Evolutionary conservation across 2,329 filamentous ascomycete genomes (phyloP), one percentile per base, ranked within the genome.

Genomic region (Aureobasidium sp.): DNA sequence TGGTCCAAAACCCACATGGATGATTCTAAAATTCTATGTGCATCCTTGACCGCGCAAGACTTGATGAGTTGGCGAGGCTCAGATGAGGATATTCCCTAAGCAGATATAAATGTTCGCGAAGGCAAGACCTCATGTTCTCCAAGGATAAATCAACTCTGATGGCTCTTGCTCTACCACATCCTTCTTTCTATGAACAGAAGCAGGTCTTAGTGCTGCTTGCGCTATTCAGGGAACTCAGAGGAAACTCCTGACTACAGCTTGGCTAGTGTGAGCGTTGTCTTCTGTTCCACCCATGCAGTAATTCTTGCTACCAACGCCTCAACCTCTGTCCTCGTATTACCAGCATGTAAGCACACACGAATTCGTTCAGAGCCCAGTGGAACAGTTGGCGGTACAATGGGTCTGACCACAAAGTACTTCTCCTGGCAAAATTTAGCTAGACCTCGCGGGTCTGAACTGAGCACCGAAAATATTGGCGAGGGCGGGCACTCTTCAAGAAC

Each of bases 351-450:
- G 70, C 87, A 89, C 0, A 90, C 77, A 9, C 87, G 76, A 0
- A 90, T 82, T 12, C 87, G 76, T 69, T 89, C 85, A 5, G 77
- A 82, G 0, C 87, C 86, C 1, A 70, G 72, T 0, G 86, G 85
- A 1, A 90, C 86, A 0, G 87, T 90, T 0, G 87, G 87, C 1
- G 85, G 79, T 63, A 89, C 84, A 17, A 90, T 88, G 0, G 86
- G 80, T 2, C 87, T 78, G 0, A 89, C 82, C 47, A 86, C 76
- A 61, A 84, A 85, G 0, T 85, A 84, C 0, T 73, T 71, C 3
- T 76, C 67, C 71, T 89, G 87, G 61, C 87, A 89, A 61, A 80
- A 75, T 1, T 72, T 75, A 0, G 87, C 87, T 15, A 90, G 72
- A 3, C 78, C 77, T 3, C 85, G 79, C 0, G 87, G 85, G 0